Evolutionary conservation across 176 grass and related monocot genomes (phyloP).

Genomic region (Alopecurus myosuroides): DNA sequence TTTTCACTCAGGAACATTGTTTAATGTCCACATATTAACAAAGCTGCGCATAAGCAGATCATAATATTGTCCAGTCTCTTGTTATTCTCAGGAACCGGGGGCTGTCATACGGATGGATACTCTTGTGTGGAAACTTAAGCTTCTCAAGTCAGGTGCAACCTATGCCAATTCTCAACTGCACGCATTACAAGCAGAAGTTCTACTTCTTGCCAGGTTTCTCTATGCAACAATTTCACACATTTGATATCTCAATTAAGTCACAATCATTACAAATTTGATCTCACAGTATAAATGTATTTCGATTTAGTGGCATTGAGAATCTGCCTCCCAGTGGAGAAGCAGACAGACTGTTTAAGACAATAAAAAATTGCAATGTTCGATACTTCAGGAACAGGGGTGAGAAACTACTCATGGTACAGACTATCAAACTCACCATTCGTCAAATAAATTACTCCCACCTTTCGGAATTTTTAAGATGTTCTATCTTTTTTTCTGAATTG

Average conservation of each 20-base stretch:
- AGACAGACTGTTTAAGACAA: constrained; percentile 43
- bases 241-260: not conserved
- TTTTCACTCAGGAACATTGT: not conserved
- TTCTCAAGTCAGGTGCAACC: constrained; percentile 62
- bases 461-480: no score
- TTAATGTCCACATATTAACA: not conserved
- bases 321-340: constrained; percentile 59
- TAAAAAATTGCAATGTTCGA: constrained; percentile 61
- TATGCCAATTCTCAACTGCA: constrained; percentile 59
- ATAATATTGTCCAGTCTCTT: not conserved
- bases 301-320: constrained; percentile 54
- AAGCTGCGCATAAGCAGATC: not conserved
- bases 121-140: constrained; percentile 66
- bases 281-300: not conserved
- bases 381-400: constrained; percentile 59
- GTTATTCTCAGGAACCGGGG: constrained; percentile 37
- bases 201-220: constrained; percentile 60
- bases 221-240: not conserved
- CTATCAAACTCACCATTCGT: not conserved
- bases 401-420: constrained; percentile 52
- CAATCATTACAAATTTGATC: not conserved
- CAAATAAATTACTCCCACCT: not conserved
- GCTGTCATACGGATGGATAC: constrained; percentile 45
- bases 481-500: no score
- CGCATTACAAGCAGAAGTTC: constrained; percentile 56